Percentiles rank a stretch among this genome's conserved stretches.
Evolutionary conservation across 2,329 filamentous ascomycete genomes (phyloP).

Genomic region (Claviceps sp.): DNA sequence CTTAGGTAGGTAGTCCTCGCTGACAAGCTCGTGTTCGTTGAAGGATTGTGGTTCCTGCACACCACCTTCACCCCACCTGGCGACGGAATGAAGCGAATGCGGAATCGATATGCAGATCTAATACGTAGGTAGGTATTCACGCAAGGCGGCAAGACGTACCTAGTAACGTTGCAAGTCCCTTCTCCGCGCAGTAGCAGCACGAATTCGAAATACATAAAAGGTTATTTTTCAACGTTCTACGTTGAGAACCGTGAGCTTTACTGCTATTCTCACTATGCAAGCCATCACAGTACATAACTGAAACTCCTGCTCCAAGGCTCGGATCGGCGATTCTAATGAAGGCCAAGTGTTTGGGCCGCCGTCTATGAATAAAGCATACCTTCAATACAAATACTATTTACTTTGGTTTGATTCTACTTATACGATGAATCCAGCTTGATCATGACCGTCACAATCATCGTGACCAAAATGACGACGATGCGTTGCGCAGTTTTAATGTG

Average conservation of each 20-base stretch:
- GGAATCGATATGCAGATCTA: not conserved
- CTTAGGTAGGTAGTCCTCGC: not conserved
- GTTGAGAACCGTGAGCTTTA: not conserved
- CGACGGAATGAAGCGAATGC: constrained; percentile 5
- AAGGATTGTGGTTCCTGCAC: constrained; percentile 15
- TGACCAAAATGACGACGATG: not conserved
- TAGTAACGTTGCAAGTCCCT: too few relatives aligned
- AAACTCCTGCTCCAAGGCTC: too few relatives aligned
- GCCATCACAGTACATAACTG: too few relatives aligned
- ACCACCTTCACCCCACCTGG: constrained; percentile 11
- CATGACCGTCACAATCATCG: not conserved
- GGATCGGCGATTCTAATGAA: too few relatives aligned
- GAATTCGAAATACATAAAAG: not conserved
- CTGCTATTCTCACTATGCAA: too few relatives aligned
- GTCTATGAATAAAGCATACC: too few relatives aligned
- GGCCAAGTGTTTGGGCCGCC: too few relatives aligned
- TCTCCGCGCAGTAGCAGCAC: not conserved
- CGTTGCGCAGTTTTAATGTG: not conserved
- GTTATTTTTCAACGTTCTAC: not conserved
- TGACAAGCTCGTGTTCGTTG: constrained; percentile 13
- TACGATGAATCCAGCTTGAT: too few relatives aligned
- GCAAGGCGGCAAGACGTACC: too few relatives aligned
- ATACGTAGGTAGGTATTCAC: not conserved
- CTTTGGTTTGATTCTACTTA: too few relatives aligned
- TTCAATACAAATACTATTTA: too few relatives aligned